Percentiles rank a stretch among this genome's conserved stretches.
These are phyloP conservation scores for Elongisporangium anandrum DNA, from an alignment of 352 stramenopile species.

Conservation along the genomic window DNA sequence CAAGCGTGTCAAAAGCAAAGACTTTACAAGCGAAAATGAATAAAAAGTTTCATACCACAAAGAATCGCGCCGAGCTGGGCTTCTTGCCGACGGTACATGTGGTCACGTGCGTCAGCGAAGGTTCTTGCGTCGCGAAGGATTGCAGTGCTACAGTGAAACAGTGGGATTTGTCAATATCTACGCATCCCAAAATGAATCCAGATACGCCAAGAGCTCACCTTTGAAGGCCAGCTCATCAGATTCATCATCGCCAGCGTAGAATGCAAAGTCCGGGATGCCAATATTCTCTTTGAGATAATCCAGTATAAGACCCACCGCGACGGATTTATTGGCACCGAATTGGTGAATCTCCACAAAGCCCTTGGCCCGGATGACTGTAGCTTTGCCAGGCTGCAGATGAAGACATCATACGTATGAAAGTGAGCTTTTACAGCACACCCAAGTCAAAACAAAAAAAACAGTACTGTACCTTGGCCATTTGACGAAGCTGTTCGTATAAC, in stretches of 20 bases:
- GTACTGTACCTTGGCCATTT: slow-evolving; percentile 83
- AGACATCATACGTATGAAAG: too few relatives aligned
- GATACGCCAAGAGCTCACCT: slow-evolving; percentile 20
- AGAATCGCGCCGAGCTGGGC: slow-evolving; percentile 93
- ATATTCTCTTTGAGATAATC: slow-evolving; percentile 51
- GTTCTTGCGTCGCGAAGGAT: slow-evolving; percentile 27
- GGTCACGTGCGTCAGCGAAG: slow-evolving; percentile 57
- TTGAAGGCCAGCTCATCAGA: slow-evolving; percentile 92
- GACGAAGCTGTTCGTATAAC: slow-evolving; percentile 90
- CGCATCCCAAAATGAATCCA: not conserved
- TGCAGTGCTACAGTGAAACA: slow-evolving; percentile 36
- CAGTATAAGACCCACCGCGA: slow-evolving; percentile 50
- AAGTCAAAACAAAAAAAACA: not conserved
- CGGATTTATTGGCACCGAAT: slow-evolving; percentile 63
- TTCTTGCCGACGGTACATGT: slow-evolving; percentile 98
- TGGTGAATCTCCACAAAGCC: slow-evolving; percentile 76
- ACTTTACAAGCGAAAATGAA: not conserved
- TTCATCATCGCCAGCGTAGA: slow-evolving; percentile 97
- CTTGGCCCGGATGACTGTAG: slow-evolving; percentile 45
- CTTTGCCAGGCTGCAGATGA: slow-evolving; percentile 54
- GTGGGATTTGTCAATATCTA: not conserved
- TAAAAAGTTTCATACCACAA: slow-evolving; percentile 71
- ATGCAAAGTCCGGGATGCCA: slow-evolving; percentile 89
- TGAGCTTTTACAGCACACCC: too few relatives aligned
- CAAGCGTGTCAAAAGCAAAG: not conserved